A percentile compares a stretch with the other conserved stretches of the same genome.
Conservation (phyloP, 1,284 basidiomycete genomes). For the Cryptococcus hybrid region DNA sequence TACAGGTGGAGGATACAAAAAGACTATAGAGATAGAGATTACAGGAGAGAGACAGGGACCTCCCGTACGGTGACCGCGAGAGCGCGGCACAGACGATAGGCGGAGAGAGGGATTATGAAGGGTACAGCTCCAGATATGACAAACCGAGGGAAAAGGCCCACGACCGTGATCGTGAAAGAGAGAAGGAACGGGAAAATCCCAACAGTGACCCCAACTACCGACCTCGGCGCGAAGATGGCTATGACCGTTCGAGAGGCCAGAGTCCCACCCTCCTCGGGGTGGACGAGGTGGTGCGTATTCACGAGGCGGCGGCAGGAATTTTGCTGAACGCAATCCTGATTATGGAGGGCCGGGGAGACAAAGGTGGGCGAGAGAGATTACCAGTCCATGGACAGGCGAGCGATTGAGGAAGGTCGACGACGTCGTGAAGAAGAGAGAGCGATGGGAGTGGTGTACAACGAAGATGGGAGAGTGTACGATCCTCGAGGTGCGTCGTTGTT, state of each 20-base stretch:
- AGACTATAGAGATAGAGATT: background rate
- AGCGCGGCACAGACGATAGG: background rate
- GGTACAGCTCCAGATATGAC: background rate
- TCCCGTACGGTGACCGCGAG: background rate
- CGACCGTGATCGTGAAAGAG: slow-evolving; percentile 47
- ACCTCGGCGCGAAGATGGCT: slow-evolving; percentile 10
- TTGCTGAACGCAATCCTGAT: too few species aligned
- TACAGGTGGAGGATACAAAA: background rate
- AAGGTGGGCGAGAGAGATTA: slow-evolving; percentile 22
- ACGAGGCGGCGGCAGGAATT: too few species aligned
- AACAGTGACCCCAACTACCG: slow-evolving; percentile 36
- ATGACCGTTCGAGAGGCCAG: slow-evolving; percentile 2
- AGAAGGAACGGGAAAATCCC: slow-evolving; percentile 10
- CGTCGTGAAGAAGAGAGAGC: slow-evolving; percentile 47
- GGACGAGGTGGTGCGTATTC: background rate
- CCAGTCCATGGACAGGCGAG: slow-evolving; percentile 38
- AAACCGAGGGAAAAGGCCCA: slow-evolving; percentile 22
- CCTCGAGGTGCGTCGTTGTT: slow-evolving; percentile 17
- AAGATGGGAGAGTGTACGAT: slow-evolving; percentile 23
- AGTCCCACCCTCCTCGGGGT: background rate
- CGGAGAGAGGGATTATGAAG: background rate
- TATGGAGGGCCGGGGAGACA: too few species aligned
- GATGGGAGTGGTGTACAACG: slow-evolving; percentile 31
- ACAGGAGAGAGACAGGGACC: background rate
- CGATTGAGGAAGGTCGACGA: slow-evolving; percentile 47